Evolutionary conservation across 2,329 filamentous ascomycete genomes (phyloP), one percentile per base, ranked within the genome.

Genomic region (Grosmannia clavigera): DNA sequence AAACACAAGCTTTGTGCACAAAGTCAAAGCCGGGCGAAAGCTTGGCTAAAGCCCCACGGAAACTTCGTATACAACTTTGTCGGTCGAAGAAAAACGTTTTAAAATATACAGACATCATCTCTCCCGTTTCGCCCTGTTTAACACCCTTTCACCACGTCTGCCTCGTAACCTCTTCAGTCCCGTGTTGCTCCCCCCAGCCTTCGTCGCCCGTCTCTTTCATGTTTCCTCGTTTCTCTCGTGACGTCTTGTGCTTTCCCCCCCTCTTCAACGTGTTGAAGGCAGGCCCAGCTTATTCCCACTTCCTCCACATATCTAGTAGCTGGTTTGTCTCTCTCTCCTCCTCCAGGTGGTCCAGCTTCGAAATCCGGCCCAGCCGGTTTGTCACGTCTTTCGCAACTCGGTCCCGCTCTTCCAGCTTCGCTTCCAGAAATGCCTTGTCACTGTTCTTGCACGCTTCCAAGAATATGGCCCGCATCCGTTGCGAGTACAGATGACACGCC

Each of bases 401-500:
- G 65, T 81, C 77, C 65, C 85, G 76, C 65, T 87, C 82, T 55
- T 79, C 73, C 40, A 84, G 75, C 66, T 80, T 82, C 27, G 64
- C 65, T 51, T 78, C 75, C 48, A 96, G 71, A 64, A 85, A 85
- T 29, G 77, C 76, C 60, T 86, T 78, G 67, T 95, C 88, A 58
- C 86, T 81, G 43, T 79, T 78, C 60, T 80, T 75, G 53, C 89
- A 84, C 0, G 87, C 85, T 35, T 82, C 78, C 33, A 75, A 72
- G 68, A 95, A 95, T 1, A 89, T 78, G 0, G 80, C 78, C 50
- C 90, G 80, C 90, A 96, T 96, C 19, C 87, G 81, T 4, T 80
- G 73, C 52, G 88, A 92, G 70, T 94, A 95, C 3, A 96, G 78
- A 70, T 92, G 88, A 68, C 92, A 96, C 33, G 75, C 81, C 1